Evolutionary conservation across 176 grass and related monocot species (phyloP), one percentile per base, ranked within the genome.

Genomic region (Raddia guianensis): DNA sequence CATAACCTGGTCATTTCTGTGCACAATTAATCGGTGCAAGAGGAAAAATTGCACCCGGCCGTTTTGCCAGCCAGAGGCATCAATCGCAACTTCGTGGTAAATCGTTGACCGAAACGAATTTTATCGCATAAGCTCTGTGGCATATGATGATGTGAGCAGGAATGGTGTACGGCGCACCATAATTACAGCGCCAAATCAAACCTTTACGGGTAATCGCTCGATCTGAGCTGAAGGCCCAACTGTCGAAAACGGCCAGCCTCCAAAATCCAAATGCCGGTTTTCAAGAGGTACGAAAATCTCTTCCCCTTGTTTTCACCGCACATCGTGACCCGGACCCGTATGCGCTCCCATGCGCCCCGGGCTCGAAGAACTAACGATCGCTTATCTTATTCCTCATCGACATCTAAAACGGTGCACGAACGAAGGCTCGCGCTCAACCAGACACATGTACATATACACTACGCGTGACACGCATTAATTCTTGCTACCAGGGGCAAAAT

Each of bases 401-500:
- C 37, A 55, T 69, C 8, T 56, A 5, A 49, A 63, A 48, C 5
- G 37, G 8, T 12, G 63, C 16, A 57, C 46, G n/a, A 68, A 4
- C 53, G 3, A 32, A 8, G 37, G 13, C 74, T 35, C 72, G 3
- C 1, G 13, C 74, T 35, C 72, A 3, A 40, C 4, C 37, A 40
- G 1, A 27, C 27, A 27, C 27, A n/a, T 16, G 34, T n/a, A 12
- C 58, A 51, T 40, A 3, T 40, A 40, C 37, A 3, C 65, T 37
- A 48, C 75, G 15, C 37, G 62, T 9, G 80, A 84, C 87, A 85
- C 76, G 87, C 76, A 7, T 12, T 15, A 70, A 7, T 12, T 15
- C 77, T 75, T 89, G 82, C 87, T 80, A 56, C 82, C 71, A 56
- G 87, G 87, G 56, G 71, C 77, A 85, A 42, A 71, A 76, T 49